phyloP scores from a whole-genome alignment of 1,284 basidiomycete species.

The Cryptococcus deneoformans region DNA sequence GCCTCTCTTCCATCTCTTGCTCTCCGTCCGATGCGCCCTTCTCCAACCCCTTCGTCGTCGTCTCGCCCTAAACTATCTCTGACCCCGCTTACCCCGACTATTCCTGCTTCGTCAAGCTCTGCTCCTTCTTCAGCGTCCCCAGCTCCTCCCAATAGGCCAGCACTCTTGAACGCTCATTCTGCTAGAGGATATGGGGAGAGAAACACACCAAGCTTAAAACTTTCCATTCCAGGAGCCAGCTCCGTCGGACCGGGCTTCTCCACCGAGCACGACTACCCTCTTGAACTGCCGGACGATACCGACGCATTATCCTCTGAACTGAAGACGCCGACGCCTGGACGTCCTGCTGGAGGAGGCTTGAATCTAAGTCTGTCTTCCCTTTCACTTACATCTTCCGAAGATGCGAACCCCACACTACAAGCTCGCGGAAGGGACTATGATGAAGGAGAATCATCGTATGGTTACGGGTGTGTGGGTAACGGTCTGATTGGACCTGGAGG shows the following conservation, averaged over 20 bases:
- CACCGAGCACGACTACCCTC: conserved; percentile 18
- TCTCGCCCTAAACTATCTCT: conserved; percentile 36
- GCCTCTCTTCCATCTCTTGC: conserved; percentile 29
- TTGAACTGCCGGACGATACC: conserved; percentile 19
- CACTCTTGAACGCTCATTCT: conserved; percentile 22
- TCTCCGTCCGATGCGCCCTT: conserved; percentile 19
- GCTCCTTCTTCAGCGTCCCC: not conserved
- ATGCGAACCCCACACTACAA: conserved; percentile 39
- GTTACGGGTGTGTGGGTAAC: conserved; percentile 26
- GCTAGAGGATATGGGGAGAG: conserved; percentile 6
- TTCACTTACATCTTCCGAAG: conserved; percentile 15
- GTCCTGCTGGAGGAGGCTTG: conserved; percentile 9
- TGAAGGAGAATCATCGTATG: conserved; percentile 33
- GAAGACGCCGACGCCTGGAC: conserved; percentile 11
- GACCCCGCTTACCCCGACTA: conserved; percentile 17
- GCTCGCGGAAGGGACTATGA: conserved; percentile 28
- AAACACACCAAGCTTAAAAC: conserved; percentile 32
- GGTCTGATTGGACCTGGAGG: conserved; percentile 10
- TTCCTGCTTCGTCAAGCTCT: conserved; percentile 13
- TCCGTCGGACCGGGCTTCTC: conserved; percentile 13
- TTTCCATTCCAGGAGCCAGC: conserved; percentile 34
- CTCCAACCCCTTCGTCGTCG: conserved; percentile 19
- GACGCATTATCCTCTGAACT: conserved; percentile 20
- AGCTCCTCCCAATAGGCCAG: conserved; percentile 11
- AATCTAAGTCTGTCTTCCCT: not conserved